Evolutionary conservation across 2,329 filamentous ascomycete genomes (phyloP).

Genomic region (Cladophialophora carrionii): DNA sequence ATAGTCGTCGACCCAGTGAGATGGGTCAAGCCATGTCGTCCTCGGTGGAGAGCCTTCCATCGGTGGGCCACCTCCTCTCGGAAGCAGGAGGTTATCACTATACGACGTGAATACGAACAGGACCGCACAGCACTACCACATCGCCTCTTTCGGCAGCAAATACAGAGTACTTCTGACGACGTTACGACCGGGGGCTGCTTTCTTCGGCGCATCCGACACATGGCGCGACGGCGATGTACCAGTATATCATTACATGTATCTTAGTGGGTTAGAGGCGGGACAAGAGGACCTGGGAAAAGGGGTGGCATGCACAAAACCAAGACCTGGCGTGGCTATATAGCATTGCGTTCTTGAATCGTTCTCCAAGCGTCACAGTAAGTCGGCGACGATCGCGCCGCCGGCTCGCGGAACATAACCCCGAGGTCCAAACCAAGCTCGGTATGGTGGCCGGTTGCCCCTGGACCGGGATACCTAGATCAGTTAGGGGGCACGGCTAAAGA

Average conservation of each 20-base stretch:
- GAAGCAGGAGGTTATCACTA: constrained; percentile 26
- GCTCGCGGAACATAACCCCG: constrained; percentile 9
- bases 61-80: constrained; percentile 25
- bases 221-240: constrained; percentile 9
- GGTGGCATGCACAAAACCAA: neutral
- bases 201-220: constrained; percentile 5
- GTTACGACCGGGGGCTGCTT: constrained; percentile 13
- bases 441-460: constrained; percentile 11
- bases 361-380: neutral
- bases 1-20: constrained; percentile 33
- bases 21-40: constrained; percentile 10
- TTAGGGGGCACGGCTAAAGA: constrained; percentile 14
- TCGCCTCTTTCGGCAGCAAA: neutral
- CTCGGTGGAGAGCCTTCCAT: constrained; percentile 27
- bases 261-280: constrained; percentile 3
- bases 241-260: constrained; percentile 12
- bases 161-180: constrained; percentile 18
- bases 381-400: neutral
- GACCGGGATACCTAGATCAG: constrained; percentile 15
- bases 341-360: constrained; percentile 10
- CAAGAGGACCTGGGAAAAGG: neutral
- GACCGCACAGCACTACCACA: neutral
- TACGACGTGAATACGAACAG: constrained; percentile 12
- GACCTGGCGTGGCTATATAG: constrained; percentile 1
- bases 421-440: constrained; percentile 13